Evolutionary conservation across 2,329 filamentous ascomycete genomes (phyloP).

Genomic region (Nectriaceae sp.): DNA sequence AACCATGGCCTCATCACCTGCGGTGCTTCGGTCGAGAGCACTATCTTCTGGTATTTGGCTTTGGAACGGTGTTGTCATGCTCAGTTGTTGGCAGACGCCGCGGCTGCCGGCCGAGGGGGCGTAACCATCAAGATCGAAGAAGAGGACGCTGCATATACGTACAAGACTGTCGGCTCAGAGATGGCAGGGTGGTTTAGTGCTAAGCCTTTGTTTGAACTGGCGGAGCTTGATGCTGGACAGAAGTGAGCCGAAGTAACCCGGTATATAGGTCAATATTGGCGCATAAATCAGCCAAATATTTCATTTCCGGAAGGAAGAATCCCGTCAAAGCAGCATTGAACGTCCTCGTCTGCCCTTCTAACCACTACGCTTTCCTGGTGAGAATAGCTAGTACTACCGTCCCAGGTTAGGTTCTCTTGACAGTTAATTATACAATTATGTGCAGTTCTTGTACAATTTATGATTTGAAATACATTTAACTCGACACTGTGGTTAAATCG

Average conservation of each 20-base stretch:
- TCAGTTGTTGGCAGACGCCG: slow-evolving; percentile 10
- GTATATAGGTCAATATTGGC: background rate
- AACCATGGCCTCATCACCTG: slow-evolving; percentile 11
- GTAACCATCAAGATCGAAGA: slow-evolving; percentile 4
- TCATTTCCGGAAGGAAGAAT: too few species aligned
- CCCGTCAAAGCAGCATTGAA: too few species aligned
- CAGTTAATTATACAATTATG: too few species aligned
- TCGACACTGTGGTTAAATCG: too few species aligned
- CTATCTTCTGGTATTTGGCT: slow-evolving; percentile 11
- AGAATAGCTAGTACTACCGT: too few species aligned
- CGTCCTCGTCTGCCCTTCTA: too few species aligned
- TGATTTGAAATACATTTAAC: too few species aligned
- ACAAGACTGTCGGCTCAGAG: slow-evolving; percentile 6
- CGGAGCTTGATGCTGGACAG: background rate
- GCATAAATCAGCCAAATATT: too few species aligned
- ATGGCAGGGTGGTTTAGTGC: slow-evolving; percentile 11
- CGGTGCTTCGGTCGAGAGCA: slow-evolving; percentile 4
- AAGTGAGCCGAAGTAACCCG: background rate
- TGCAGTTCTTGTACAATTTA: too few species aligned
- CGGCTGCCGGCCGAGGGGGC: slow-evolving; percentile 5
- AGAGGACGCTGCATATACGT: slow-evolving; percentile 5
- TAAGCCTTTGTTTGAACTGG: slow-evolving; percentile 1
- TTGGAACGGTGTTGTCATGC: slow-evolving; percentile 11
- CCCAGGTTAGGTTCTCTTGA: too few species aligned
- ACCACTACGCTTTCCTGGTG: too few species aligned